Conservation (phyloP, 2,329 filamentous ascomycete species). For the Nemania serpens region DNA sequence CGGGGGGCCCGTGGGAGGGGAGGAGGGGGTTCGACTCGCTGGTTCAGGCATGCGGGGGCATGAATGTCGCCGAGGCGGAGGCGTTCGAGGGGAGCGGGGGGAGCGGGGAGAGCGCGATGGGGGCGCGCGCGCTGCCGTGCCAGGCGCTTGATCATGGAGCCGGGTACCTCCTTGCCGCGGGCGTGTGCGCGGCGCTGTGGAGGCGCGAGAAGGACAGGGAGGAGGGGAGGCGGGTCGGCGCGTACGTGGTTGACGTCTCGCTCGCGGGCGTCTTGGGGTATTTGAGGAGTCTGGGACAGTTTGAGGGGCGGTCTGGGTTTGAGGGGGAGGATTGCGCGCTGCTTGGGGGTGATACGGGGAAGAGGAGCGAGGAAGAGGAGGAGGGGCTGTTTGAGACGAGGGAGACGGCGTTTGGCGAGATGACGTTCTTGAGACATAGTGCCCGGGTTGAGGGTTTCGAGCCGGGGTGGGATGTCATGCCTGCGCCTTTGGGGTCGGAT, state of each 20-base stretch:
- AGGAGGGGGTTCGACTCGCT: slow-evolving; percentile 60
- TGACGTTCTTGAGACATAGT: slow-evolving; percentile 54
- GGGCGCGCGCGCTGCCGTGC: slow-evolving; percentile 52
- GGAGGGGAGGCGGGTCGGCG: slow-evolving; percentile 36
- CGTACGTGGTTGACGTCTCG: slow-evolving; percentile 59
- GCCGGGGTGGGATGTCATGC: slow-evolving; percentile 57
- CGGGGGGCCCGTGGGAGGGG: slow-evolving; percentile 42
- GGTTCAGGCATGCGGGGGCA: slow-evolving; percentile 55
- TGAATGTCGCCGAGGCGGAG: slow-evolving; percentile 60
- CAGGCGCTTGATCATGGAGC: slow-evolving; percentile 62
- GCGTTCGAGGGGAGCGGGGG: slow-evolving; percentile 41
- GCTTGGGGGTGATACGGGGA: slow-evolving; percentile 1
- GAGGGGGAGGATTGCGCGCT: slow-evolving; percentile 36
- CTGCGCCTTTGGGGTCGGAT: slow-evolving; percentile 54
- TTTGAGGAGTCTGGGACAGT: slow-evolving; percentile 58
- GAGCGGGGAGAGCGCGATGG: slow-evolving; percentile 28
- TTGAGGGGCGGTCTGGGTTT: slow-evolving; percentile 51
- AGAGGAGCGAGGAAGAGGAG: slow-evolving; percentile 31
- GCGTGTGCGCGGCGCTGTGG: slow-evolving; percentile 57
- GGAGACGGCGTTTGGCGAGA: slow-evolving; percentile 50
- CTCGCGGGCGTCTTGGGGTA: slow-evolving; percentile 62
- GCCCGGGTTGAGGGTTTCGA: slow-evolving; percentile 51
- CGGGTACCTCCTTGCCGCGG: slow-evolving; percentile 60
- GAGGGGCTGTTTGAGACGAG: slow-evolving; percentile 49
- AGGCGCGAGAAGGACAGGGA: slow-evolving; percentile 47